A percentile compares a stretch with the other conserved stretches of the same genome.
phyloP scores from a whole-genome alignment of 768 basidiomycete genomes.

The Coprinopsis marcescibilis region DNA sequence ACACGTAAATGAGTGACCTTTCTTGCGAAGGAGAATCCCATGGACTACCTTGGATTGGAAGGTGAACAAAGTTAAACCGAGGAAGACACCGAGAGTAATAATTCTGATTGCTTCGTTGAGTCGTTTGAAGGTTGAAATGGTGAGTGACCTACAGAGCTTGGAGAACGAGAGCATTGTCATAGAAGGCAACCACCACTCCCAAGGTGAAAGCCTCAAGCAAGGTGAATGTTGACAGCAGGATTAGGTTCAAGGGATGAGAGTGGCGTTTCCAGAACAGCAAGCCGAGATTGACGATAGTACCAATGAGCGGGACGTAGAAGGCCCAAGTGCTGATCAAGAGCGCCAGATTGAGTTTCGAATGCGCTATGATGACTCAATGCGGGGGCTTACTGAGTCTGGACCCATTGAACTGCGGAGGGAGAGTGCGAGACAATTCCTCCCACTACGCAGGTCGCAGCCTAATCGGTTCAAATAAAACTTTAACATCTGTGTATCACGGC shows the following conservation, averaged over 20 bases:
- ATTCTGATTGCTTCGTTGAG: constrained; percentile 39
- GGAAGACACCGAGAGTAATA: constrained; percentile 89
- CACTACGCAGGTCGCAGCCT: constrained; percentile 66
- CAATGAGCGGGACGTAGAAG: constrained; percentile 74
- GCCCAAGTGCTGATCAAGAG: constrained; percentile 56
- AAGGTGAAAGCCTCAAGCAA: constrained; percentile 86
- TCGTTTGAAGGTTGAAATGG: constrained; percentile 7
- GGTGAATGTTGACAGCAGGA: constrained; percentile 84
- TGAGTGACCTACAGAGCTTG: constrained; percentile 70
- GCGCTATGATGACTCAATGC: background rate
- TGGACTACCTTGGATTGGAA: constrained; percentile 91
- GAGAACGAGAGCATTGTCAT: constrained; percentile 65
- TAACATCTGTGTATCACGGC: constrained; percentile 1
- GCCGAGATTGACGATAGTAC: constrained; percentile 72
- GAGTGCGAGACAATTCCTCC: constrained; percentile 68
- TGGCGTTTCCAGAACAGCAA: constrained; percentile 92
- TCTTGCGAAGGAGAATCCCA: constrained; percentile 11
- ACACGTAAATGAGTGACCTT: background rate
- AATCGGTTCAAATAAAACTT: constrained; percentile 34
- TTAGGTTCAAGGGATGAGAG: constrained; percentile 80
- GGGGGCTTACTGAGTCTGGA: constrained; percentile 55
- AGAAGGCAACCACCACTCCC: constrained; percentile 78
- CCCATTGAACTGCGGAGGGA: constrained; percentile 56
- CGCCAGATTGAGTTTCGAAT: background rate
- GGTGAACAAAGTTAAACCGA: constrained; percentile 91